Conservation (phyloP, 495 filamentous ascomycete genomes). For the Lasiosphaeria ovina region DNA sequence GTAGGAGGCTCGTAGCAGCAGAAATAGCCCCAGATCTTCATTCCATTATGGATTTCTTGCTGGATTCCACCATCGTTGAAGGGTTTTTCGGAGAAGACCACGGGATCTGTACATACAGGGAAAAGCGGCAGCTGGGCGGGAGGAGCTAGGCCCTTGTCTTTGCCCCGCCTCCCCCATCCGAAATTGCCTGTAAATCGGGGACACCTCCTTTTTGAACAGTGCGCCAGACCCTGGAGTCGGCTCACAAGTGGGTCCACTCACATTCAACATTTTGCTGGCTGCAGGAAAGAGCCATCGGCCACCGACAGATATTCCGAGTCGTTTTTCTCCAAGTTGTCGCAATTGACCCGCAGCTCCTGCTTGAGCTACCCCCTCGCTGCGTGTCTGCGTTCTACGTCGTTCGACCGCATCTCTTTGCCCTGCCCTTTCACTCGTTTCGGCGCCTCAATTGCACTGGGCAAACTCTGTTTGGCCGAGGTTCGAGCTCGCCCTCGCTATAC, state of each 20-base stretch:
- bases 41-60: neutral
- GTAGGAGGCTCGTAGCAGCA: too few species aligned
- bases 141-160: conserved; percentile 1
- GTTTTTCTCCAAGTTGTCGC: conserved; percentile 4
- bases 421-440: neutral
- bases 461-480: neutral
- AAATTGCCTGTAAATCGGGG: conserved; percentile 5
- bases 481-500: neutral
- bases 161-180: neutral
- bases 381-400: neutral
- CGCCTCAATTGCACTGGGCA: neutral
- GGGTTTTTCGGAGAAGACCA: too few species aligned
- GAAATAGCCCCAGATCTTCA: neutral
- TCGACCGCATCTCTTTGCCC: neutral
- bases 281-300: neutral
- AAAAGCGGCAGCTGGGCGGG: neutral
- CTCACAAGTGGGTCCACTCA: neutral
- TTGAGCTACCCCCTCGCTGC: neutral
- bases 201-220: neutral
- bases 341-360: neutral
- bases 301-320: neutral
- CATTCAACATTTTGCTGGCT: conserved; percentile 7
- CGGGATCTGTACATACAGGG: neutral
- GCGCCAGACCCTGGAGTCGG: neutral
- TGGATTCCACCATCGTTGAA: neutral